Conservation (phyloP, 345 rosid species). For the Lumnitzera racemosa region DNA sequence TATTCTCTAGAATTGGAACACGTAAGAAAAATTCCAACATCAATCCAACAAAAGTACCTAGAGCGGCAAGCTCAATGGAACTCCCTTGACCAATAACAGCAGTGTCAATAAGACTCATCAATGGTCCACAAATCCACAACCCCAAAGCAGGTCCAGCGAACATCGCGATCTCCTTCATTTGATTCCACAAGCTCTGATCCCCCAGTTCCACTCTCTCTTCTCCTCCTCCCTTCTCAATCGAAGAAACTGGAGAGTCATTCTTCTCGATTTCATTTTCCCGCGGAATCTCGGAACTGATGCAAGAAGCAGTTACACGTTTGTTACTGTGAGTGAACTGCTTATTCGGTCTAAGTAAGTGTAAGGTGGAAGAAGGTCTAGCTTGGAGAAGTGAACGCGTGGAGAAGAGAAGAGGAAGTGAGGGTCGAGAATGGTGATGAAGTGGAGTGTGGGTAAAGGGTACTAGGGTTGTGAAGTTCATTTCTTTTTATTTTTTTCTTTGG, state of each 20-base stretch:
- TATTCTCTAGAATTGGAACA: too few relatives aligned
- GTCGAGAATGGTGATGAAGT: slow-evolving; percentile 2
- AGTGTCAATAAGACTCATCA: slow-evolving; percentile 94
- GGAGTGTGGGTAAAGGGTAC: slow-evolving; percentile 16
- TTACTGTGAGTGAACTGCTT: too few relatives aligned
- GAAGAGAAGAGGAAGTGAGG: slow-evolving; percentile 9
- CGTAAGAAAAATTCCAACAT: too few relatives aligned
- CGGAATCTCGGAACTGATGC: slow-evolving; percentile 19
- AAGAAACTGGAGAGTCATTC: background rate
- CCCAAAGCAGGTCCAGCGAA: slow-evolving; percentile 92
- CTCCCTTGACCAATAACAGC: slow-evolving; percentile 90
- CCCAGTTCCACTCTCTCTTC: slow-evolving; percentile 23
- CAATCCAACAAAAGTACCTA: slow-evolving; percentile 33
- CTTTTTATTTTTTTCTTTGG: slow-evolving; percentile 19
- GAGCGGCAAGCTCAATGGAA: slow-evolving; percentile 85
- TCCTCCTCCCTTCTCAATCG: slow-evolving; percentile 10
- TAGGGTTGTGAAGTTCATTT: slow-evolving; percentile 23
- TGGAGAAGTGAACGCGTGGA: slow-evolving; percentile 15
- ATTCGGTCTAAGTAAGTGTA: too few relatives aligned
- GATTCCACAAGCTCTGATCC: slow-evolving; percentile 64
- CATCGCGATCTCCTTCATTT: slow-evolving; percentile 69
- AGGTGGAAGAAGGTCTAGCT: background rate
- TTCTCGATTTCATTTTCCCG: background rate
- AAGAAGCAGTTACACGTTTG: slow-evolving; percentile 7
- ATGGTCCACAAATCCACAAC: slow-evolving; percentile 82